Evolutionary conservation across 2,329 filamentous ascomycete species (phyloP), one percentile per base, ranked within the genome.

Genomic region (Penicillium hesseltinei): DNA sequence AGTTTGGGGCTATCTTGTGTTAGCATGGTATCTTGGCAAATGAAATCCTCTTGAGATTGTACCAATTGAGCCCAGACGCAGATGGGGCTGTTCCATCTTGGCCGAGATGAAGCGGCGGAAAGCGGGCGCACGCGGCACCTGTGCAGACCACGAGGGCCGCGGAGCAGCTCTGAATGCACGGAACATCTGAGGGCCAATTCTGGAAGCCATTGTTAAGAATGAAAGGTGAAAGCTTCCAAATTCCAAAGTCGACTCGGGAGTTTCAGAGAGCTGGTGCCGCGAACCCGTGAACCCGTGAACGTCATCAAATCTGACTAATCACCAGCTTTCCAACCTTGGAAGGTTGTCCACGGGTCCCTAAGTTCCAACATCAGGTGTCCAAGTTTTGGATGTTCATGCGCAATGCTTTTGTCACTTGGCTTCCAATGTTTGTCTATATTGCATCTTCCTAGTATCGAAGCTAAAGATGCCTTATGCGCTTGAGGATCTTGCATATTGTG

Each of bases 1-100:
- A 88, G 77, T 88, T 85, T 64, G 86, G 86, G 57, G 85, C 86
- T 71, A 36, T 4, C 10, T 17, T 11, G 0, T n/a, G 11, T 57
- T 44, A 62, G 43, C 27, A 42, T 21, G 3, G 19, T 19, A 6
- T 7, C 17, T 45, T 31, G 4, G 33, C 6, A 33, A 36, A 21
- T 43, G 15, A 3, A 21, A 17, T 23, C 5, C n/a, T 17, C 46
- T 29, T 29, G 23, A 31, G 15, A 36, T 21, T 33, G 43, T 68
- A 73, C 71, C 71, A n/a, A 63, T 71, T n/a, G 71, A 70, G 36
- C 70, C 70, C 46, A 73, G 64, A 48, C 71, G 71, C 62, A 73
- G 62, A 44, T 69, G 70, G 43, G 71, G 71, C 62, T 73, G 71
- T 51, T 73, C 71, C 43, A 71, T 52, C 21, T 61, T 55, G 23